Percentiles rank a stretch among this genome's conserved stretches.
Conservation (phyloP, 495 filamentous ascomycete genomes). For the Penicillium samsonianum region DNA sequence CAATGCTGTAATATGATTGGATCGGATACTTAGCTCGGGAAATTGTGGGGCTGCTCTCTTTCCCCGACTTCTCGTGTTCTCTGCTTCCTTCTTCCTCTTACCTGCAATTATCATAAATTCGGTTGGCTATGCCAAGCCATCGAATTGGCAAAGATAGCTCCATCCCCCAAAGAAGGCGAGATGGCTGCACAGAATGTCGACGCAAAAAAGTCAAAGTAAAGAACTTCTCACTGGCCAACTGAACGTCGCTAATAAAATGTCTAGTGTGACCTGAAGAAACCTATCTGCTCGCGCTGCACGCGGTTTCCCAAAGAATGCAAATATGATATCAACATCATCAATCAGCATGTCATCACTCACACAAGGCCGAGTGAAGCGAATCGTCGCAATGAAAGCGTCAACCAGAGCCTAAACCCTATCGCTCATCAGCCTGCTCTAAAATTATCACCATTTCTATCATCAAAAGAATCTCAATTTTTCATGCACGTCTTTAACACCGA, state of each 20-base stretch:
- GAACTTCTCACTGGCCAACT: neutral
- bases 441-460: constrained; percentile 24
- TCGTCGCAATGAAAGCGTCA: neutral
- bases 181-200: constrained; percentile 39
- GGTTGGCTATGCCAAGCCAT: neutral
- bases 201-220: constrained; percentile 39
- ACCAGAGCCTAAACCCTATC: neutral
- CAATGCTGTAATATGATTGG: neutral
- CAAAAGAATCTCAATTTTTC: constrained; percentile 28
- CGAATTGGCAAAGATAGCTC: neutral
- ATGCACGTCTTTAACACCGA: constrained; percentile 33
- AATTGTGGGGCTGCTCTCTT: neutral
- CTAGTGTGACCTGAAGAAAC: constrained; percentile 34
- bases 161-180: constrained; percentile 23
- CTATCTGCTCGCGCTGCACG: constrained; percentile 32
- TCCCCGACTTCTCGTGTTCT: no score
- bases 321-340: constrained; percentile 28
- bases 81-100: neutral
- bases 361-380: neutral
- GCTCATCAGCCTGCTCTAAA: constrained; percentile 21
- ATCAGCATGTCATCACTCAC: neutral
- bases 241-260: neutral
- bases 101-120: neutral
- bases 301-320: constrained; percentile 31
- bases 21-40: neutral